These are phyloP conservation scores for Candida broadrunensis DNA, from an alignment of 805 yeast species.

Conservation along the genomic window DNA sequence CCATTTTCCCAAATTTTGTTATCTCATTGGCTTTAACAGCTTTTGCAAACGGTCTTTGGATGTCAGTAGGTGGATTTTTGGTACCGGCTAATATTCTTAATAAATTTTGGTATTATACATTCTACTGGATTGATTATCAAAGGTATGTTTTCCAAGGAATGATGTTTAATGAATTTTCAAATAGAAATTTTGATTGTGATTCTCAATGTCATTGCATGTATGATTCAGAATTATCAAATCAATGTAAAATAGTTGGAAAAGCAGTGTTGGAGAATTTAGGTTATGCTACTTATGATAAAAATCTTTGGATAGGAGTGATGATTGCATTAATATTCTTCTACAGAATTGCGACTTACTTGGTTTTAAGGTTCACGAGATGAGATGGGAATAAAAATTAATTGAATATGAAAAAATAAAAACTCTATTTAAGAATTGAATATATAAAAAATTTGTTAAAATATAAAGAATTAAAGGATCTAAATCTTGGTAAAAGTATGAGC, in stretches of 20 bases:
- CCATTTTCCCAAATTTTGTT: constrained; percentile 33
- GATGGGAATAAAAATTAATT: no score
- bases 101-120: constrained; percentile 38
- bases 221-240: constrained; percentile 18
- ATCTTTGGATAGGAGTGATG: constrained; percentile 33
- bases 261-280: constrained; percentile 31
- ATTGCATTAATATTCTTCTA: constrained; percentile 25
- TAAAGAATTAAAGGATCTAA: no score
- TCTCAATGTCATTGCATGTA: constrained; percentile 34
- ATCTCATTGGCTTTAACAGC: constrained; percentile 38
- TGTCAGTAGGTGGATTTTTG: constrained; percentile 41
- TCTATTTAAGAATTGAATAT: no score
- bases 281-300: constrained; percentile 21
- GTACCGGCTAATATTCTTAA: constrained; percentile 31
- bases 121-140: constrained; percentile 39
- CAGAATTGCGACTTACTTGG: constrained; percentile 23
- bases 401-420: no score
- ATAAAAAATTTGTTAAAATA: no score
- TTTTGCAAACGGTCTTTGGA: constrained; percentile 42
- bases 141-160: constrained; percentile 42
- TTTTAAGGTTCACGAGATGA: constrained; percentile 9
- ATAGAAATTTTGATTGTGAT: constrained; percentile 24
- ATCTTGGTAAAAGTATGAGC: no score
- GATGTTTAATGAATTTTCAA: constrained; percentile 38
- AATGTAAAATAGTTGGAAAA: constrained; percentile 30